Base-by-base conservation (phyloP, 805 yeast species). In the Spathaspora girioi region DNA sequence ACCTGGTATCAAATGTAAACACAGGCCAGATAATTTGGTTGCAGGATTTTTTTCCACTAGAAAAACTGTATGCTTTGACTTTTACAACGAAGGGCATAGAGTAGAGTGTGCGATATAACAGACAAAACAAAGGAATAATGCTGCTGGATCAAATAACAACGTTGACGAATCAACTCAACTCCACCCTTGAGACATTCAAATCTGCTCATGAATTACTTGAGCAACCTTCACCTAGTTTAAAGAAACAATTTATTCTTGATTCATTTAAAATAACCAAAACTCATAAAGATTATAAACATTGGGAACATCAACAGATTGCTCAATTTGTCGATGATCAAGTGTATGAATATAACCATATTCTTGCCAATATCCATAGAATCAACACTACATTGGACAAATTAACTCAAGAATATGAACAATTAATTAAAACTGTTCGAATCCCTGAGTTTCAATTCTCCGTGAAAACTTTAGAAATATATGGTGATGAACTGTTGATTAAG, bases 261-360 rank as follows among this genome's bases (percentile, higher is more conserved):
- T 71, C 77, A 20, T 70, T 68, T 52, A 49, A 60, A 20, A 63
- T 69, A 42, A 70, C 61, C 53, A 63, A 60, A 51, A 59, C 67
- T 45, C 73, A 70, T 43, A 57, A 60, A 44, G 60, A 58, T 5
- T 67, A 60, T 56, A 65, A 68, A 54, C 61, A 57, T 18, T 67
- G 69, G 69, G 68, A 70, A 44, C 42, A 56, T 29, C 46, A 49
- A 3, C 47, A 53, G 41, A 58, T 38, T 20, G 53, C 55, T 10
- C 49, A 52, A 46, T 66, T 68, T 42, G 51, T 69, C 3, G 54
- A 60, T 11, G 46, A 52, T 14, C 67, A 69, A 19, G 58, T 67
- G 7, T 48, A 46, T 7, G 55, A 58, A 3, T 74, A 72, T 53
- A 74, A 74, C 58, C 57, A 60, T 48, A 60, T 59, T 17, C 51